Conservation (phyloP, 495 filamentous ascomycete species). For the Amphirosellinia nigrospora region DNA sequence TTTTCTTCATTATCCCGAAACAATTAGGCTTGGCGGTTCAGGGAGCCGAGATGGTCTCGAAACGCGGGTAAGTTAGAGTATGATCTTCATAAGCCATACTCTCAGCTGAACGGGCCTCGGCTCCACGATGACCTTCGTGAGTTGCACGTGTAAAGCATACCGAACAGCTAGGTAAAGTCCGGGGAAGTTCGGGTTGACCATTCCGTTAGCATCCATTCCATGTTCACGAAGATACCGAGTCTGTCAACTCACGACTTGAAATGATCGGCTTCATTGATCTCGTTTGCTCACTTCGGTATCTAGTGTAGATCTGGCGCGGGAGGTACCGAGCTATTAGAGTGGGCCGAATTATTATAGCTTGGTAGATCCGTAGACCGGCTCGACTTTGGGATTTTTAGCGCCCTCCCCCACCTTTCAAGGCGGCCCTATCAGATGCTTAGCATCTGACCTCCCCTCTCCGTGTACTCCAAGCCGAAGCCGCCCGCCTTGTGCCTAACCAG, state of each 20-base stretch:
- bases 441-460: neutral
- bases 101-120: slow-evolving; percentile 1
- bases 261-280: neutral
- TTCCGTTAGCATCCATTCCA: neutral
- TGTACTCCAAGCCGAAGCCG: neutral
- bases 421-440: neutral
- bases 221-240: neutral
- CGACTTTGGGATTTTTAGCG: slow-evolving; percentile 2
- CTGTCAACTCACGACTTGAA: neutral
- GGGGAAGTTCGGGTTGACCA: neutral
- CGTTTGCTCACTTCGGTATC: too few species aligned
- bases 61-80: slow-evolving; percentile 1
- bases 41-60: neutral
- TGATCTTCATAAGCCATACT: slow-evolving; percentile 1
- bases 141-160: neutral
- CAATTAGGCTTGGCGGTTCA: neutral
- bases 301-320: slow-evolving; percentile 15
- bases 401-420: neutral
- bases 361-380: slow-evolving; percentile 3
- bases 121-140: neutral
- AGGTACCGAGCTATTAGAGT: neutral
- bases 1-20: neutral
- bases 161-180: too few species aligned
- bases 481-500: too few species aligned
- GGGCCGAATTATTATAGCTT: slow-evolving; percentile 5